These are phyloP conservation scores for Colletotrichum orchidophilum DNA, from an alignment of 2,329 filamentous ascomycete species.

Conservation along the genomic window DNA sequence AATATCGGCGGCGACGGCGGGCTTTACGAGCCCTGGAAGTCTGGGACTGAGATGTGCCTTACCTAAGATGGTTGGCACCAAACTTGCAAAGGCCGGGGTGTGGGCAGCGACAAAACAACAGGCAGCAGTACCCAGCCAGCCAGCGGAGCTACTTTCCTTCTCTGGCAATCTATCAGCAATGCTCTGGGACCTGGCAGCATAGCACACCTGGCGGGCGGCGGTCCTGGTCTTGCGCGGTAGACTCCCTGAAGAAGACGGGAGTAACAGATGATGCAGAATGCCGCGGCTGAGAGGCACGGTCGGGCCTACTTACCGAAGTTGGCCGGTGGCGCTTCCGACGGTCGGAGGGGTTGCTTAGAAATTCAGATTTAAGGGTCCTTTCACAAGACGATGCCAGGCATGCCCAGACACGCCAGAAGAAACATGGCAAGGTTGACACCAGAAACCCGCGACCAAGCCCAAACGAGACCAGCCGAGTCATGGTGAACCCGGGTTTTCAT, in stretches of 20 bases:
- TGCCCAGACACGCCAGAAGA: not conserved
- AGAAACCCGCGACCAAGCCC: slow-evolving; percentile 18
- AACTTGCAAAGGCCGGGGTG: not conserved
- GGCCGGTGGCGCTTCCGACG: slow-evolving; percentile 21
- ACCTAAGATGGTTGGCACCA: not conserved
- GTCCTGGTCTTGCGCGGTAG: not conserved
- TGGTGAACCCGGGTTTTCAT: slow-evolving; percentile 19
- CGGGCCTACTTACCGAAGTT: slow-evolving; percentile 26
- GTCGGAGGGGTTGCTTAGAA: slow-evolving; percentile 31
- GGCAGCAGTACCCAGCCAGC: not conserved
- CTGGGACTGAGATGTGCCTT: not conserved
- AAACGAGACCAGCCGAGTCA: slow-evolving; percentile 26
- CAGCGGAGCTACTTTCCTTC: not conserved
- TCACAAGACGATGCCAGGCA: slow-evolving; percentile 7
- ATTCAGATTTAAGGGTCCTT: slow-evolving; percentile 27
- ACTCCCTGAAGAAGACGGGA: not conserved
- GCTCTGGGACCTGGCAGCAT: not conserved
- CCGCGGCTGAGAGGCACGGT: slow-evolving; percentile 13
- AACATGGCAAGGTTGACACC: slow-evolving; percentile 19
- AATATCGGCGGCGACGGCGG: not conserved
- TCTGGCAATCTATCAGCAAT: not conserved
- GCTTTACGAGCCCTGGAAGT: not conserved
- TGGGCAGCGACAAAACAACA: not conserved
- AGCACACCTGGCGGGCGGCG: too few species aligned
- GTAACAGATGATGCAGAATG: slow-evolving; percentile 1